Conservation (phyloP, 1,284 basidiomycete genomes). For the Ceratobasidium sp. region DNA sequence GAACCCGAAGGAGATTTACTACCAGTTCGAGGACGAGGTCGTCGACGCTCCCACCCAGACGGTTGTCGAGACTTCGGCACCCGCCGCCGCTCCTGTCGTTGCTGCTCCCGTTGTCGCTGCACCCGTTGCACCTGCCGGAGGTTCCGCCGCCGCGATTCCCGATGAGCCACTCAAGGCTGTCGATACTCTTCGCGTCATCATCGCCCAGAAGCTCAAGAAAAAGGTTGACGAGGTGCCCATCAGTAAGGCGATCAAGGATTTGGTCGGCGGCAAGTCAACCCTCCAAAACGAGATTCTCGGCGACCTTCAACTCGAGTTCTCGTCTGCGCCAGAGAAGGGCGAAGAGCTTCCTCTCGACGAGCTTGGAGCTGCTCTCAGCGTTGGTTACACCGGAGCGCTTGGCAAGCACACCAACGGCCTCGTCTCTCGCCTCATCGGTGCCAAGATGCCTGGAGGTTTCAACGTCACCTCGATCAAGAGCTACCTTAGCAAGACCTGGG, state of each 20-base stretch:
- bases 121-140: slow-evolving; percentile 60
- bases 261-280: slow-evolving; percentile 98
- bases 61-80: slow-evolving; percentile 53
- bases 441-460: slow-evolving; percentile 99
- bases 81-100: slow-evolving; percentile 58
- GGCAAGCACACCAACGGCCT: slow-evolving; percentile 96
- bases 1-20: slow-evolving; percentile 97
- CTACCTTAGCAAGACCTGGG: slow-evolving; percentile 92
- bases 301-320: slow-evolving; percentile 90
- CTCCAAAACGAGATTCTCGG: slow-evolving; percentile 97
- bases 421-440: slow-evolving; percentile 90
- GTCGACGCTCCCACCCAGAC: slow-evolving; percentile 63
- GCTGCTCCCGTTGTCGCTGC: slow-evolving; percentile 60
- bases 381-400: slow-evolving; percentile 85
- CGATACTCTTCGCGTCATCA: slow-evolving; percentile 88
- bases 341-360: slow-evolving; percentile 97
- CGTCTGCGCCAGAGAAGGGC: slow-evolving; percentile 94
- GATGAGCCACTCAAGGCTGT: slow-evolving; percentile 93
- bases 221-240: slow-evolving; percentile 86
- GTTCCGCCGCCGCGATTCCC: slow-evolving; percentile 78
- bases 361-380: slow-evolving; percentile 84
- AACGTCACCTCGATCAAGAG: slow-evolving; percentile 93
- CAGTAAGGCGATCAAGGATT: slow-evolving; percentile 97
- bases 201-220: slow-evolving; percentile 99
- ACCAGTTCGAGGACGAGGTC: slow-evolving; percentile 92